Evolutionary conservation across 2,329 filamentous ascomycete genomes (phyloP), one percentile per base, ranked within the genome.

Genomic region (Trichophaea hybrida): DNA sequence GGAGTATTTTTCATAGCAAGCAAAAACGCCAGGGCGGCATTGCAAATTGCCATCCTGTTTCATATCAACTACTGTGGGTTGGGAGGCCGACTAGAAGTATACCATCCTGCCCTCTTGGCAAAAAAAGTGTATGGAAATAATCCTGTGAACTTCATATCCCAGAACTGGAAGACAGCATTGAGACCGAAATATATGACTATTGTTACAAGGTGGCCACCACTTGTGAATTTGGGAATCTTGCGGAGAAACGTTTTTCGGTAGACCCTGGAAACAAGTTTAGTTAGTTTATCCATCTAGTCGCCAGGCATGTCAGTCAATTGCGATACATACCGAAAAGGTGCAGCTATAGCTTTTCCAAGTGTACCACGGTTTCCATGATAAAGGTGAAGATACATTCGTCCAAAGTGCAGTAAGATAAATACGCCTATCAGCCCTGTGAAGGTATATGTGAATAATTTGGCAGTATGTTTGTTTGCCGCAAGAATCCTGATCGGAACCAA

Each of bases 1-100:
- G 79, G 80, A 0, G 79, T 82, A 66, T 82, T 81, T 65, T 81
- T 81, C 46, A 82, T 71, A 1, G 76, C 73, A 13, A 83, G 70
- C 53, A 81, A 76, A 10, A 80, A 71, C 10, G 80, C 73, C 13
- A 83, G 70, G 10, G 73, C 70, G 34, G 80, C 68, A 64, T 82
- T 82, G 35, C 68, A 71, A 10, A 74, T 67, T 0, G 73, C 69
- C 67, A 79, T 71, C 77, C 77, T 79, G 40, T 38, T 54, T 34
- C 46, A 43, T 44, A 48, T 4, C n/a, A 35, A 48, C 24, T 57
- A 32, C 40, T 13, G 60, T 37, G 40, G 31, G 34, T 37, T 17
- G 15, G 3, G 33, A n/a, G 35, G 8, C 33, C 17, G 15, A 37
- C 54, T 55, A 48, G 6, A 43, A 4, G 5, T 70, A 34, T 71